Conservation (phyloP, 2,329 filamentous ascomycete species). For the Aureobasidium uvarum region DNA sequence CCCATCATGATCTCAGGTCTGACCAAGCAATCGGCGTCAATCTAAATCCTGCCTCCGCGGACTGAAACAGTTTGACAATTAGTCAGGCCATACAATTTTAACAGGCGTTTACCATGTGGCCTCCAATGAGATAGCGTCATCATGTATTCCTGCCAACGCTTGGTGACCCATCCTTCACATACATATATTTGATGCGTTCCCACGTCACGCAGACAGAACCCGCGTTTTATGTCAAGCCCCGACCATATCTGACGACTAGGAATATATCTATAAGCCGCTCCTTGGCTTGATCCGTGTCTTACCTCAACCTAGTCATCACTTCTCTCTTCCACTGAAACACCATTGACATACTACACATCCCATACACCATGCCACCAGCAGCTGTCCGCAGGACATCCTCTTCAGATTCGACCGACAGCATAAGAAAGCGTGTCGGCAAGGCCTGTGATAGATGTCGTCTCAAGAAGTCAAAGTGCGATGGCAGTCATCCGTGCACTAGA, state of each 20-base stretch:
- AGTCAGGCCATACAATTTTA: slow-evolving; percentile 26
- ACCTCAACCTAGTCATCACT: background rate
- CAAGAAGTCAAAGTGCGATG: slow-evolving; percentile 69
- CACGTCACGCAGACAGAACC: slow-evolving; percentile 2
- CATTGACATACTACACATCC: background rate
- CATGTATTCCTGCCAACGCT: slow-evolving; percentile 20
- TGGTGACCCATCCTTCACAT: slow-evolving; percentile 19
- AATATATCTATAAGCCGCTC: slow-evolving; percentile 7
- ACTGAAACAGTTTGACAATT: slow-evolving; percentile 26
- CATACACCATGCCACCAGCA: slow-evolving; percentile 21
- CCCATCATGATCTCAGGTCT: slow-evolving; percentile 21
- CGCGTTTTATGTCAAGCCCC: slow-evolving; percentile 15
- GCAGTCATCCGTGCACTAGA: slow-evolving; percentile 59
- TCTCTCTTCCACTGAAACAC: background rate
- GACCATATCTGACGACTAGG: background rate
- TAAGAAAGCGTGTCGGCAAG: slow-evolving; percentile 63
- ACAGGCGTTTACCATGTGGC: slow-evolving; percentile 18
- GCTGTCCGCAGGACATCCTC: slow-evolving; percentile 23
- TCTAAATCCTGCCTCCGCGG: slow-evolving; percentile 24
- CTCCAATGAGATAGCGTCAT: slow-evolving; percentile 22
- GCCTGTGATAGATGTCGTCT: slow-evolving; percentile 64
- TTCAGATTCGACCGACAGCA: slow-evolving; percentile 38
- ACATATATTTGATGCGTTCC: slow-evolving; percentile 24
- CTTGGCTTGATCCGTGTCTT: background rate
- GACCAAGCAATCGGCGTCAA: slow-evolving; percentile 24